Percentiles rank a stretch among this genome's conserved stretches.
Evolutionary conservation across 2,329 filamentous ascomycete species (phyloP).

Genomic region (Fusarium kyushuense): DNA sequence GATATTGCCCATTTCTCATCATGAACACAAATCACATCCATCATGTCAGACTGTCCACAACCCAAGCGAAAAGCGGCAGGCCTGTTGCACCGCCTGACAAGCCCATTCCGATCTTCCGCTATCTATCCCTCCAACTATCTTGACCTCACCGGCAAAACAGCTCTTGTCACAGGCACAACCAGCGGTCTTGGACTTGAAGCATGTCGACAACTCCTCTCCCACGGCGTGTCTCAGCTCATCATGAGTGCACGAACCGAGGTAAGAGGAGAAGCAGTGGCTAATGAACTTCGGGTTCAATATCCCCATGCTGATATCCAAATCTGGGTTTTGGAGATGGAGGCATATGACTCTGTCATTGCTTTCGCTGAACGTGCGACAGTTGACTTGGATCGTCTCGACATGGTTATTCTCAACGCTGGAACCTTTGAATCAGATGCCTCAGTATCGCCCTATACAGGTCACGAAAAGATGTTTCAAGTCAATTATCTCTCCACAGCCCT

Average conservation of each 20-base stretch:
- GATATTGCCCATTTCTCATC: background rate
- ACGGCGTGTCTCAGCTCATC: background rate
- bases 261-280: background rate
- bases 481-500: constrained; percentile 1
- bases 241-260: background rate
- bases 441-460: background rate
- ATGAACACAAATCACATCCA: background rate
- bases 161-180: background rate
- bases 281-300: background rate
- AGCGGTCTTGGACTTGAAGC: background rate
- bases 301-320: background rate
- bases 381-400: background rate
- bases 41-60: background rate
- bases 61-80: background rate
- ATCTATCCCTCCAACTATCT: background rate
- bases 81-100: background rate
- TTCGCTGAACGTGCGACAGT: background rate
- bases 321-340: constrained; percentile 5
- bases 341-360: background rate
- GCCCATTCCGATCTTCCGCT: background rate
- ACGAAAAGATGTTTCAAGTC: background rate
- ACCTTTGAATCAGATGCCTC: background rate
- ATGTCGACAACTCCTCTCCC: background rate
- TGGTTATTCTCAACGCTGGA: constrained; percentile 4
- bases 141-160: background rate